Evolutionary conservation across 768 basidiomycete genomes (phyloP), one percentile per base, ranked within the genome.

Genomic region (Tylopilus vinaceipallidus): DNA sequence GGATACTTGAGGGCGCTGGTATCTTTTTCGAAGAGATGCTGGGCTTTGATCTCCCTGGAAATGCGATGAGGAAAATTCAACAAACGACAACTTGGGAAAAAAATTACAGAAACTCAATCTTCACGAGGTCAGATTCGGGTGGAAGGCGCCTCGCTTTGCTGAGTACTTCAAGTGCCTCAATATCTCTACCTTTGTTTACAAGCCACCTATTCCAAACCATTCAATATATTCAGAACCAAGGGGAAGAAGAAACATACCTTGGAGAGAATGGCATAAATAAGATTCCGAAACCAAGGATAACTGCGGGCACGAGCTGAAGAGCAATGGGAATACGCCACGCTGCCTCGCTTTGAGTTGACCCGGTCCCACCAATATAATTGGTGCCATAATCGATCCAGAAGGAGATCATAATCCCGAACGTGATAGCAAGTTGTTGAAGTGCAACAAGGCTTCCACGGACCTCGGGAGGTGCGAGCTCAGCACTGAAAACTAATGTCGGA

Each of bases 181-280:
- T 86, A 52, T 91, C 82, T 27, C 87, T 77, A 35, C 85, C 86
- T 63, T 83, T 72, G 58, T 88, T 85, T 45, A 91, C 78, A n/a
- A 91, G 75, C 85, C 85, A 88, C 56, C 84, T 82, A 39, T 3
- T 41, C 9, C 19, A 42, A 40, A 22, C 24, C 10, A 24, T 22
- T 51, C 22, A 47, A 23, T 32, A 24, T 20, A 20, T 9, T n/a
- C 37, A n/a, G 27, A 27, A 56, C 36, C 36, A 27, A 12, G 44
- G 3, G 8, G 3, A n/a, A 22, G 19, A 22, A n/a, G 33, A 19
- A 54, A 5, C 67, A 30, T 64, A 81, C 79, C 86, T 73, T 14
- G 89, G 89, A 17, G 85, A 88, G 71, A 86, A 87, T 2, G 89
- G 89, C 80, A 91, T 83, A 65, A 84, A 89, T 41, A 85, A 47